Evolutionary conservation across 139 green algal genomes (phyloP).

Genomic region (Haematococcus sp.): DNA sequence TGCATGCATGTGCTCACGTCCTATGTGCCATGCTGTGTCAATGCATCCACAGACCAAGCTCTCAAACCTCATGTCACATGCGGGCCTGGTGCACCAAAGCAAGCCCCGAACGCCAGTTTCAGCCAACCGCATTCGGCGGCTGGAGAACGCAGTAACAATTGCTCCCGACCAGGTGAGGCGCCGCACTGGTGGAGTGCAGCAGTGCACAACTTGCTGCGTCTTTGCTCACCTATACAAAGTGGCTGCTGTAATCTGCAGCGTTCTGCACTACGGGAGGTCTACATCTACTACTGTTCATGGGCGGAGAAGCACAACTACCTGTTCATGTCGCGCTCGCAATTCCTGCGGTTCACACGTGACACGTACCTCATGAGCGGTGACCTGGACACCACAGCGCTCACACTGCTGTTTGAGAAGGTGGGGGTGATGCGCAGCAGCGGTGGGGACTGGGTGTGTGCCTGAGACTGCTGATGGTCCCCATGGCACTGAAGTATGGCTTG

Average conservation of each 20-base stretch:
- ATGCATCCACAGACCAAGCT: background rate
- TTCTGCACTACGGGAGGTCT: slow-evolving; percentile 38
- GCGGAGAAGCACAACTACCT: slow-evolving; percentile 36
- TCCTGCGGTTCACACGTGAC: slow-evolving; percentile 38
- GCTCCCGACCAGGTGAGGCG: background rate
- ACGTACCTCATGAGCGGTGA: slow-evolving; percentile 26
- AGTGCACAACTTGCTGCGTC: too few species aligned
- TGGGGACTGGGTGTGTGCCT: too few species aligned
- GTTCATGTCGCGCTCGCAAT: slow-evolving; percentile 35
- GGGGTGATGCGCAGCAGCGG: background rate
- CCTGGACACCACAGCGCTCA: slow-evolving; percentile 18
- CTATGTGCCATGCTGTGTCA: too few species aligned
- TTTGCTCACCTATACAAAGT: too few species aligned
- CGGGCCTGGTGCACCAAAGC: slow-evolving; percentile 2
- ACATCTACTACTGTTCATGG: slow-evolving; percentile 40
- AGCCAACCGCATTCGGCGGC: background rate
- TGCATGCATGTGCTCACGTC: too few species aligned
- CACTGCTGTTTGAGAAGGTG: slow-evolving; percentile 31
- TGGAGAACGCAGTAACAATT: background rate
- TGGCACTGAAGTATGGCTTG: background rate
- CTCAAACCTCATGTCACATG: slow-evolving; percentile 5
- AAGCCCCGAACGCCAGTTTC: background rate
- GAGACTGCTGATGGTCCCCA: too few species aligned
- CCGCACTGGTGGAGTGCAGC: background rate
- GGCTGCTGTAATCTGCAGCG: background rate